Evolutionary conservation across 495 filamentous ascomycete genomes (phyloP).

Genomic region (Penicillium psychrofluorescens): DNA sequence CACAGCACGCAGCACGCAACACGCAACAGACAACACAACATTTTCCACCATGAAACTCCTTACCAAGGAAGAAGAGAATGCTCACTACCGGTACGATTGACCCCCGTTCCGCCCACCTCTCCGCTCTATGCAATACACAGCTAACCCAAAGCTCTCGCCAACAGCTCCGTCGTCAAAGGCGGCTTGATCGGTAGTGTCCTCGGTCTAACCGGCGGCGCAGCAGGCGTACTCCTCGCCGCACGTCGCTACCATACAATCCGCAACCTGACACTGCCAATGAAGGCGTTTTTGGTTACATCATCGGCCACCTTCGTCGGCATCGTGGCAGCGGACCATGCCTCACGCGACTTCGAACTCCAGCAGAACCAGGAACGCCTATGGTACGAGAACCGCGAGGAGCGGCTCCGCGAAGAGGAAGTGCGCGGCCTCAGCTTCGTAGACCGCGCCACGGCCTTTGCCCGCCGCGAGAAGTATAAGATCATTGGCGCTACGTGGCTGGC

Average conservation of each 20-base stretch:
- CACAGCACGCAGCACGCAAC: background rate
- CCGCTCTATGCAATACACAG: background rate
- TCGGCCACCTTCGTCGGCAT: conserved; percentile 78
- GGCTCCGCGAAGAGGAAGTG: conserved; percentile 37
- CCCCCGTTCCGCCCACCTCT: background rate
- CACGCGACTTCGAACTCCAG: conserved; percentile 62
- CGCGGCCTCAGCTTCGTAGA: conserved; percentile 49
- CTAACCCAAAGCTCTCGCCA: conserved; percentile 1
- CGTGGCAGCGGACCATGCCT: conserved; percentile 74
- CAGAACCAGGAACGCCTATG: conserved; percentile 55
- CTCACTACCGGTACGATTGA: conserved; percentile 49
- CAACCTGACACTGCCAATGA: conserved; percentile 77
- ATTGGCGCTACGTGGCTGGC: conserved; percentile 79
- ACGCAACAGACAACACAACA: background rate
- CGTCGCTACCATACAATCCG: conserved; percentile 67
- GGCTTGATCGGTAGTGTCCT: conserved; percentile 61
- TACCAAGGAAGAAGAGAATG: conserved; percentile 82
- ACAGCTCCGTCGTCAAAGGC: conserved; percentile 66
- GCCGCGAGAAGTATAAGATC: conserved; percentile 83
- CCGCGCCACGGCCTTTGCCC: conserved; percentile 50
- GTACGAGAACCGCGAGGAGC: conserved; percentile 59
- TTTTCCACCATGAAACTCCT: conserved; percentile 76
- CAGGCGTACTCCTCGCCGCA: conserved; percentile 54
- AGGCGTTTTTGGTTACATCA: conserved; percentile 82
- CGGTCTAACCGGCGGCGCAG: conserved; percentile 57